phyloP scores from a whole-genome alignment of 1,139 yeast species.

The Candida sojae region DNA sequence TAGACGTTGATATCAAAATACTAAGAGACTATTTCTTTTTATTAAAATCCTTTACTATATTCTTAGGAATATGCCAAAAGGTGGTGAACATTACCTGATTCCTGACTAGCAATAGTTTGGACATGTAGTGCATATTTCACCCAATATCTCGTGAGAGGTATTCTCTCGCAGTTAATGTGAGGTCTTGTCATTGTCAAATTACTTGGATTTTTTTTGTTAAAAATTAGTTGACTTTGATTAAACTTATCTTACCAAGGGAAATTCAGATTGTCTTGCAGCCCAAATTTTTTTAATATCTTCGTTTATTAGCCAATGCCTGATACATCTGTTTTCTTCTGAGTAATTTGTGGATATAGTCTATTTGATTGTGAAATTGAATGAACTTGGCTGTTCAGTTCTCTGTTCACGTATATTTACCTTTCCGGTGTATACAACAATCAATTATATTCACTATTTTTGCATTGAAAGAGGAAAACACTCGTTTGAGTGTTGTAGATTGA shows the following conservation, averaged over 20 bases:
- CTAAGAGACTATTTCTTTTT: not conserved
- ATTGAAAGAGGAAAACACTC: conserved; percentile 18
- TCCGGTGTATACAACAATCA: conserved; percentile 24
- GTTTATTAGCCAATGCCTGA: conserved; percentile 47
- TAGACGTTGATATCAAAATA: conserved; percentile 11
- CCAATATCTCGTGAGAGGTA: conserved; percentile 10
- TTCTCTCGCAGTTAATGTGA: conserved; percentile 16
- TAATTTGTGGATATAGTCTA: conserved; percentile 11
- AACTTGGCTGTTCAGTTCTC: conserved; percentile 51
- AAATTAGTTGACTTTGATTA: conserved; percentile 20
- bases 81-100: conserved; percentile 12
- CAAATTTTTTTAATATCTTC: conserved; percentile 22
- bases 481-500: conserved; percentile 5
- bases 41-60: conserved; percentile 4
- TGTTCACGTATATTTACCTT: conserved; percentile 25
- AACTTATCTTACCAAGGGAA: conserved; percentile 39
- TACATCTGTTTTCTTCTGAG: conserved; percentile 54
- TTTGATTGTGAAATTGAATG: conserved; percentile 40
- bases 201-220: conserved; percentile 13
- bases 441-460: conserved; percentile 12
- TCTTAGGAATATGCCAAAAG: not conserved
- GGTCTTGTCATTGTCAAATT: conserved; percentile 24
- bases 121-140: conserved; percentile 11
- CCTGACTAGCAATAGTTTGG: not conserved
- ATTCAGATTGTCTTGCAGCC: conserved; percentile 49